Percentiles rank a stretch among this genome's conserved stretches.
These are phyloP conservation scores for Syzygium aromaticum DNA, from an alignment of 345 rosid genomes.

Conservation along the genomic window DNA sequence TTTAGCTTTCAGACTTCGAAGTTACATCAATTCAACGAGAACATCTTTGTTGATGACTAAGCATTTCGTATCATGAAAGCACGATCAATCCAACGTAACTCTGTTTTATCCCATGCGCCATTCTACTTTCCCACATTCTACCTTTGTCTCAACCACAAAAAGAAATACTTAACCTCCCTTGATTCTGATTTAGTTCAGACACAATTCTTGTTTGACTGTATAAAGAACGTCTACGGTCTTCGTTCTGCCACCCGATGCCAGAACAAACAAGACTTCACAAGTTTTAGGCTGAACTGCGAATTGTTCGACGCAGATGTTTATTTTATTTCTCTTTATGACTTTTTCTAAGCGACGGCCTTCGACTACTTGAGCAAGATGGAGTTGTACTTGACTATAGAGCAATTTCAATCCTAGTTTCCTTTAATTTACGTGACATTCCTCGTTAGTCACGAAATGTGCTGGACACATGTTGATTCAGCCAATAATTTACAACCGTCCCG, in stretches of 20 bases:
- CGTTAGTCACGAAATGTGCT: background rate
- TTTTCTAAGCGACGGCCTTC: background rate
- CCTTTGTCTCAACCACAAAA: background rate
- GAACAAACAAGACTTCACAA: background rate
- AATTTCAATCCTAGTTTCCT: background rate
- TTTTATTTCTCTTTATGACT: background rate
- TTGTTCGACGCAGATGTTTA: background rate
- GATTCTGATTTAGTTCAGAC: background rate
- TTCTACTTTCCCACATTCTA: background rate
- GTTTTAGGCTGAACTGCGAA: background rate
- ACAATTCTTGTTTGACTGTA: background rate
- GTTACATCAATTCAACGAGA: background rate
- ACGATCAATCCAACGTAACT: background rate
- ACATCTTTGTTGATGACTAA: background rate
- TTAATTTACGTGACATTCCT: background rate
- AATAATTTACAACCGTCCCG: background rate
- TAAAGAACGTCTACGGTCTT: background rate
- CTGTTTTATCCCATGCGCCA: background rate
- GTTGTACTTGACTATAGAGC: background rate
- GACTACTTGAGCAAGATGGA: background rate
- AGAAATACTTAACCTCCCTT: background rate
- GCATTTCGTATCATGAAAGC: background rate
- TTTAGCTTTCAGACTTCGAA: background rate
- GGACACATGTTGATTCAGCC: background rate
- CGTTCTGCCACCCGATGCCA: background rate